A percentile compares a stretch with the other conserved stretches of the same genome.
These are phyloP conservation scores for Xylariaceae sp. DNA, from an alignment of 2,329 filamentous ascomycete genomes.

Conservation along the genomic window DNA sequence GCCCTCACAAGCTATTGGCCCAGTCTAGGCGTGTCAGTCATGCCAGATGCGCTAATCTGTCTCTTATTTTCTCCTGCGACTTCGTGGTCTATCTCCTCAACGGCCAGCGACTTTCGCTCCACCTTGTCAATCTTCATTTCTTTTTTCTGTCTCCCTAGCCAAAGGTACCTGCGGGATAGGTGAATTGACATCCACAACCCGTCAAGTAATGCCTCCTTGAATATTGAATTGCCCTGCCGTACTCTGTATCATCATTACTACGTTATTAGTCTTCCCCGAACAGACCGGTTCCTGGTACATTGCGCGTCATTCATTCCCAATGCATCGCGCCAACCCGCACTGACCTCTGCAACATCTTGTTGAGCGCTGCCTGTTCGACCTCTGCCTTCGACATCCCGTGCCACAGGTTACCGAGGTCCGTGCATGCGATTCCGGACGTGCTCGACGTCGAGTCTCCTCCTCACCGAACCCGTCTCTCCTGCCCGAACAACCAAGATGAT, in stretches of 20 bases:
- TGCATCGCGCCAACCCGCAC: slow-evolving; percentile 5
- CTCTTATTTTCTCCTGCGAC: background rate
- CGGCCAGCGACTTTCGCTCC: background rate
- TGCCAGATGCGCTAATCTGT: too few species aligned
- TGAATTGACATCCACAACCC: too few species aligned
- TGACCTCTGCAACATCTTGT: slow-evolving; percentile 1
- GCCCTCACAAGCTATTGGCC: too few species aligned
- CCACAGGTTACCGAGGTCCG: background rate
- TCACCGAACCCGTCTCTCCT: background rate
- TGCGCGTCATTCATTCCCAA: too few species aligned
- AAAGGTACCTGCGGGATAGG: background rate
- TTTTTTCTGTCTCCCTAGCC: background rate
- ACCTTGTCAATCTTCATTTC: background rate
- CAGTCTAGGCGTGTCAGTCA: too few species aligned
- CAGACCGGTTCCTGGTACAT: too few species aligned
- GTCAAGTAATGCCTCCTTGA: too few species aligned
- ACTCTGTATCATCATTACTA: too few species aligned
- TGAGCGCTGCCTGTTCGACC: slow-evolving; percentile 1
- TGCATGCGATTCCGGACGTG: slow-evolving; percentile 2
- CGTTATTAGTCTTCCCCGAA: background rate
- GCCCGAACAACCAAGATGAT: slow-evolving; percentile 24
- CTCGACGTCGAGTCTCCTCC: background rate
- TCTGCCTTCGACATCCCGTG: slow-evolving; percentile 2
- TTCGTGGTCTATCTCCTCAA: background rate
- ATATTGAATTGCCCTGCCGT: too few species aligned